A percentile compares a stretch with the other conserved stretches of the same genome.
Evolutionary conservation across 805 yeast genomes (phyloP).

Genomic region (Kodamaea hsintzibuensis): DNA sequence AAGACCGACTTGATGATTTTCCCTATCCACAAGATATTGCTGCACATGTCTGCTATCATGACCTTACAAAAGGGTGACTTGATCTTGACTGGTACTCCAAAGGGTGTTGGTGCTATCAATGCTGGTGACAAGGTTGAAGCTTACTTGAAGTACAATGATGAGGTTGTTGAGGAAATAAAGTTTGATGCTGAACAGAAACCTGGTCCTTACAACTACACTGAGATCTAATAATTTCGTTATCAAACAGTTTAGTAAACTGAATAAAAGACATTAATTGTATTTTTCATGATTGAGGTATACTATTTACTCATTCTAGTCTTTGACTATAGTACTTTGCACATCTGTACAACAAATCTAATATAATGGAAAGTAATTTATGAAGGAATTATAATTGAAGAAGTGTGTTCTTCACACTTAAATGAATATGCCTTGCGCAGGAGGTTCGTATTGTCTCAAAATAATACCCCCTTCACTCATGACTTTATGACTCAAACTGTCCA

Average conservation of each 20-base stretch:
- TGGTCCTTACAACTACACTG: constrained; percentile 43
- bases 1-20: constrained; percentile 81
- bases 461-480: constrained; percentile 79
- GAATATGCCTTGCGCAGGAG: constrained; percentile 42
- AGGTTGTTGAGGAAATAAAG: constrained; percentile 54
- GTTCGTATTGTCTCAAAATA: constrained; percentile 52
- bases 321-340: too few relatives aligned
- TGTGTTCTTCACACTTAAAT: constrained; percentile 21
- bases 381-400: too few relatives aligned
- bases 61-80: constrained; percentile 89
- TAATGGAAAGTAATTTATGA: too few relatives aligned
- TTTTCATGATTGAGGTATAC: too few relatives aligned
- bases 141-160: constrained; percentile 55
- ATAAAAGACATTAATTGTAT: too few relatives aligned
- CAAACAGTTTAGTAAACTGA: background rate
- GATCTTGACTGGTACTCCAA: constrained; percentile 94
- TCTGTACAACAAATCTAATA: too few relatives aligned
- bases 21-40: constrained; percentile 77
- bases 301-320: too few relatives aligned
- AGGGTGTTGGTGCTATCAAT: constrained; percentile 84
- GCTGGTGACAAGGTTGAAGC: constrained; percentile 83
- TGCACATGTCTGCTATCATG: constrained; percentile 85
- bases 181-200: constrained; percentile 55
- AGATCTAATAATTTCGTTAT: constrained; percentile 24
- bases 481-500: constrained; percentile 77